Percentiles rank a stretch among this genome's conserved stretches.
Conservation (phyloP, 306 rosid genomes). For the Vigna trinervia region DNA sequence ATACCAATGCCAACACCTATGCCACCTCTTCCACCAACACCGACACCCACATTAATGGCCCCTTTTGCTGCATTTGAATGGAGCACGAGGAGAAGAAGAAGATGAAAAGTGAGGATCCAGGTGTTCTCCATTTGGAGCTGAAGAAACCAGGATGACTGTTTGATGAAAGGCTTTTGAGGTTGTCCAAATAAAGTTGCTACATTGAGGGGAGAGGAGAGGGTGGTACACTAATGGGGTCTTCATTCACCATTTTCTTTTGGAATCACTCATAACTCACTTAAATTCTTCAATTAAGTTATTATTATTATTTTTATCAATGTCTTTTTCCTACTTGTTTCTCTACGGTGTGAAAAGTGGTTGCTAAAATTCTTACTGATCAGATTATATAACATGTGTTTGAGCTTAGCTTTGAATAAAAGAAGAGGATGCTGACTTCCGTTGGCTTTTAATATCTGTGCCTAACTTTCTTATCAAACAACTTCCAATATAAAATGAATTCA, state of each 20-base stretch:
- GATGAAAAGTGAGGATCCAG: conserved; percentile 47
- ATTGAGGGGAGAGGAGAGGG: conserved; percentile 43
- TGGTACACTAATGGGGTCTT: conserved; percentile 44
- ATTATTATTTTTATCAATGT: neutral
- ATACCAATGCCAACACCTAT: conserved; percentile 37
- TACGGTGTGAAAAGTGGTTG: neutral
- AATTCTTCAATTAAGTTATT: neutral
- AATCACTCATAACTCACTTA: neutral
- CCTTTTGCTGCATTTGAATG: conserved; percentile 46
- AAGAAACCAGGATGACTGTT: conserved; percentile 23
- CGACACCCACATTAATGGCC: conserved; percentile 50
- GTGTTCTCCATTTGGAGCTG: conserved; percentile 57
- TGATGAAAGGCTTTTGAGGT: conserved; percentile 40
- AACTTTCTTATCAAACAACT: neutral
- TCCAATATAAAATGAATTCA: neutral
- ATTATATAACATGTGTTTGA: conserved; percentile 21
- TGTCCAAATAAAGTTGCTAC: conserved; percentile 46
- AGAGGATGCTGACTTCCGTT: conserved; percentile 42
- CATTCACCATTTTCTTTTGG: neutral
- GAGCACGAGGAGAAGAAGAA: conserved; percentile 45
- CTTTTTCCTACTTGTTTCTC: neutral
- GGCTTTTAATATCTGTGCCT: neutral
- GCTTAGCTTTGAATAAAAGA: conserved; percentile 32
- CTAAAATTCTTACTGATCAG: neutral
- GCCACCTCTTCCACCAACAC: conserved; percentile 36